Evolutionary conservation across 192 early-diverging fungal species (phyloP).

Genomic region (Thoreauomyces humboldtii): DNA sequence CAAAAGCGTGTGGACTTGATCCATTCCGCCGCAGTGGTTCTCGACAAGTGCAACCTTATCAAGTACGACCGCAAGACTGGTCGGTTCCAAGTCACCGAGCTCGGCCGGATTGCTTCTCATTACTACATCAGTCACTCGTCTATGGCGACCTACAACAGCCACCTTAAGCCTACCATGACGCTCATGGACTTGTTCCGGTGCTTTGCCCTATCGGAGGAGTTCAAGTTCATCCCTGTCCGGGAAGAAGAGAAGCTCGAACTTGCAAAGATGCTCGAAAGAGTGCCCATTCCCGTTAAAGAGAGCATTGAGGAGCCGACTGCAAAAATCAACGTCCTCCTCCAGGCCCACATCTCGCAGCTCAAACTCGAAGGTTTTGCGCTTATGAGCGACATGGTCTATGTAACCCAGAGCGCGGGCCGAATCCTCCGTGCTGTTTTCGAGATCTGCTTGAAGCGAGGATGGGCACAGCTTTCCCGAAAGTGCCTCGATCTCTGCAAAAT

Average conservation of each 20-base stretch:
- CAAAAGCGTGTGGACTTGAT: slow-evolving; percentile 87
- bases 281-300: slow-evolving; percentile 95
- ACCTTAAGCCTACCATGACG: slow-evolving; percentile 86
- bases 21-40: slow-evolving; percentile 77
- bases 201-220: slow-evolving; percentile 88
- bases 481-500: slow-evolving; percentile 94
- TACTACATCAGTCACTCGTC: slow-evolving; percentile 92
- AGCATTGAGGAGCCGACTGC: slow-evolving; percentile 84
- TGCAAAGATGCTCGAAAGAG: slow-evolving; percentile 81
- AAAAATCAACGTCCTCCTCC: slow-evolving; percentile 92
- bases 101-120: slow-evolving; percentile 94
- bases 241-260: slow-evolving; percentile 94
- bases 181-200: slow-evolving; percentile 86
- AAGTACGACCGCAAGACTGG: slow-evolving; percentile 95
- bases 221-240: slow-evolving; percentile 90
- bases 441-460: slow-evolving; percentile 89
- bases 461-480: slow-evolving; percentile 87
- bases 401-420: slow-evolving; percentile 91
- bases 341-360: slow-evolving; percentile 93
- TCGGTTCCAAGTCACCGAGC: slow-evolving; percentile 80
- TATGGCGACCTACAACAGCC: slow-evolving; percentile 92
- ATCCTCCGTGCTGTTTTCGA: slow-evolving; percentile 97
- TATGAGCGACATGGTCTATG: slow-evolving; percentile 97
- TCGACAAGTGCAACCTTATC: slow-evolving; percentile 91
- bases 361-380: slow-evolving; percentile 92